Conservation (phyloP, 768 basidiomycete genomes). For the Trametes gibbosa region DNA sequence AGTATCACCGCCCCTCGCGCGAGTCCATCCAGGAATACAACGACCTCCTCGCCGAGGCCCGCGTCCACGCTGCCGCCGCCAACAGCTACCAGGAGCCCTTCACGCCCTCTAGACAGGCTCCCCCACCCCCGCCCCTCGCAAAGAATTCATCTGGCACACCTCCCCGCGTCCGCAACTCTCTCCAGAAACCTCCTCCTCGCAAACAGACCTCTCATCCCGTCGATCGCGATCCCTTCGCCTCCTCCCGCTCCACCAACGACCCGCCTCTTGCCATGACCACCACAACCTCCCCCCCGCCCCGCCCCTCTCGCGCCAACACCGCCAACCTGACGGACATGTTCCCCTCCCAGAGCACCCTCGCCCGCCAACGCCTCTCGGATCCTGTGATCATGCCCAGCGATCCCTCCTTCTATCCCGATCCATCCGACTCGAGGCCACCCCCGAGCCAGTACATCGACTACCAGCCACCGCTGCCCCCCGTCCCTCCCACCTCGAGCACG, state of each 20-base stretch:
- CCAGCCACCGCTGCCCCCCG: constrained; percentile 19
- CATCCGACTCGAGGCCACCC: constrained; percentile 21
- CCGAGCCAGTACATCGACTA: constrained; percentile 9
- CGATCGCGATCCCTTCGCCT: constrained; percentile 61
- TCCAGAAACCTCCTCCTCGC: constrained; percentile 58
- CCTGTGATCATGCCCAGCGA: constrained; percentile 39
- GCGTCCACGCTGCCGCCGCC: constrained; percentile 53
- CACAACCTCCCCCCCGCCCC: constrained; percentile 59
- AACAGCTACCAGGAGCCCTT: constrained; percentile 38
- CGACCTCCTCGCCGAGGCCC: constrained; percentile 63
- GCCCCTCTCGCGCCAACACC: constrained; percentile 84
- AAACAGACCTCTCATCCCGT: constrained; percentile 44
- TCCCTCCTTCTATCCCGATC: constrained; percentile 30
- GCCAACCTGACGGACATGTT: constrained; percentile 77
- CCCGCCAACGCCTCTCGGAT: constrained; percentile 51
- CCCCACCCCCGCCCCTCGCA: constrained; percentile 39
- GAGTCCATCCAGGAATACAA: constrained; percentile 78
- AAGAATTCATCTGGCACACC: constrained; percentile 33
- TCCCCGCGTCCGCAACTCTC: constrained; percentile 46
- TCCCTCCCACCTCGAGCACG: constrained; percentile 18
- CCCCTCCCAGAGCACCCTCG: constrained; percentile 39
- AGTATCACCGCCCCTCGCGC: constrained; percentile 72
- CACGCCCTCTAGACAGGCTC: constrained; percentile 46
- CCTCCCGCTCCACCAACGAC: constrained; percentile 31
- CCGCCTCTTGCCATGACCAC: constrained; percentile 31